Percentiles rank a stretch among this genome's conserved stretches.
Evolutionary conservation across 2,329 filamentous ascomycete genomes (phyloP).

Genomic region (Epichloe scottii): DNA sequence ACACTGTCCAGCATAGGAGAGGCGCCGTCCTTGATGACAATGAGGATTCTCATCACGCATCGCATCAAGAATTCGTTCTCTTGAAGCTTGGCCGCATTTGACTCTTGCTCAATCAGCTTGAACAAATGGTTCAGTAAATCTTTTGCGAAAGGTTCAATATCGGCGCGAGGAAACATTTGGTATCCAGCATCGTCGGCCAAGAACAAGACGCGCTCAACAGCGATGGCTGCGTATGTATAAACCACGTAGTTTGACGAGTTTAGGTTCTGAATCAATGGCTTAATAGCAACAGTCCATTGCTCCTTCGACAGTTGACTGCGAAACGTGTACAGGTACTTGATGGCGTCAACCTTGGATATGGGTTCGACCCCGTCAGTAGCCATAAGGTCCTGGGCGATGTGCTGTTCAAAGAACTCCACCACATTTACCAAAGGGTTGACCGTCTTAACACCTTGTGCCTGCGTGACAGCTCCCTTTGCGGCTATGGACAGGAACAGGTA

Average conservation of each 20-base stretch:
- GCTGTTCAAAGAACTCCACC: constrained; percentile 85
- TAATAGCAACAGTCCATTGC: constrained; percentile 83
- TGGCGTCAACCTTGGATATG: constrained; percentile 91
- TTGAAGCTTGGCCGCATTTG: constrained; percentile 81
- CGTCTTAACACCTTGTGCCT: constrained; percentile 78
- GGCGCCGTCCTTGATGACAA: constrained; percentile 80
- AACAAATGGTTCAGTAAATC: constrained; percentile 85
- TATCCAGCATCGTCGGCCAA: constrained; percentile 64
- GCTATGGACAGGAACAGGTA: constrained; percentile 93
- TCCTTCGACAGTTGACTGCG: constrained; percentile 85
- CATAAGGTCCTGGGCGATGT: constrained; percentile 82
- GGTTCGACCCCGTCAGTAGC: constrained; percentile 57
- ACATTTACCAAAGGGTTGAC: constrained; percentile 83
- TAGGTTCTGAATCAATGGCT: constrained; percentile 81
- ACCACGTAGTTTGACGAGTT: constrained; percentile 88
- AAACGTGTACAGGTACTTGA: constrained; percentile 97
- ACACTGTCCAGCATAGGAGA: constrained; percentile 62
- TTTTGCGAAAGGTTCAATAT: constrained; percentile 71
- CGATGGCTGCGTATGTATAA: constrained; percentile 93
- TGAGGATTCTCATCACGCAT: constrained; percentile 93
- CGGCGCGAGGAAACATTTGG: constrained; percentile 66
- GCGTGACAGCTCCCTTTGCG: constrained; percentile 77
- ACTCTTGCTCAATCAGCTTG: constrained; percentile 75
- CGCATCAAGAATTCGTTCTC: constrained; percentile 99
- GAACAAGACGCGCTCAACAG: constrained; percentile 84